A percentile compares a stretch with the other conserved stretches of the same genome.
Conservation (phyloP, 2,329 filamentous ascomycete species). For the Sporothrix luriei region DNA sequence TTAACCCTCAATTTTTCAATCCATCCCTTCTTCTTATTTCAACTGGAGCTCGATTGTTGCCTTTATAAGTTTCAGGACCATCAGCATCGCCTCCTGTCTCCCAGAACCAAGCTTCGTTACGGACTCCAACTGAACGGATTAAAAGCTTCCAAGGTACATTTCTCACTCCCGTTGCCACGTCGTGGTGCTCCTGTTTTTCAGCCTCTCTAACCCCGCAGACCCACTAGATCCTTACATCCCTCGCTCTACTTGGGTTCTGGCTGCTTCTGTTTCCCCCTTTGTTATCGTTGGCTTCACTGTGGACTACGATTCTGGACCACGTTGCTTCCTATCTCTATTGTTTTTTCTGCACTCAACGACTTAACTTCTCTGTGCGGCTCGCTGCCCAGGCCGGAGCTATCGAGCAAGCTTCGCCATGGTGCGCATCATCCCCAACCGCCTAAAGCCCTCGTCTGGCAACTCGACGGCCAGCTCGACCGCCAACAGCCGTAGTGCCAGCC, state of each 20-base stretch:
- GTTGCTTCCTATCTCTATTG: neutral
- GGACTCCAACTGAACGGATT: neutral
- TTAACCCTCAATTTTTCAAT: neutral
- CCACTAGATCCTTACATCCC: too few relatives aligned
- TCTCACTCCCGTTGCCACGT: constrained; percentile 21
- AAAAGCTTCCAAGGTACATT: neutral
- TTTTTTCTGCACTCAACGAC: neutral
- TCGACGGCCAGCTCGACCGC: constrained; percentile 47
- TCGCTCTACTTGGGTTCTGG: neutral
- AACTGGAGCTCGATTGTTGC: too few relatives aligned
- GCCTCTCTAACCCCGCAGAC: too few relatives aligned
- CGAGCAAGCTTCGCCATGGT: constrained; percentile 50
- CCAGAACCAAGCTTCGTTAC: neutral
- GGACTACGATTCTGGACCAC: neutral
- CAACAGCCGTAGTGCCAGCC: constrained; percentile 54
- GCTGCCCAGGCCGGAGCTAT: constrained; percentile 2
- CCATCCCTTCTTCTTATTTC: neutral
- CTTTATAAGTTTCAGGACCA: too few relatives aligned
- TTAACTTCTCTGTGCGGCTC: neutral
- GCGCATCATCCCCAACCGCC: constrained; percentile 59
- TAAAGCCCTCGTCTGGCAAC: constrained; percentile 50
- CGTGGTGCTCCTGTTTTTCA: neutral
- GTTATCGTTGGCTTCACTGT: neutral
- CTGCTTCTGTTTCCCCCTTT: neutral
- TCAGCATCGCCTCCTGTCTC: too few relatives aligned